phyloP scores from a whole-genome alignment of 2,329 filamentous ascomycete species.

The Microsporum ferrugineum region DNA sequence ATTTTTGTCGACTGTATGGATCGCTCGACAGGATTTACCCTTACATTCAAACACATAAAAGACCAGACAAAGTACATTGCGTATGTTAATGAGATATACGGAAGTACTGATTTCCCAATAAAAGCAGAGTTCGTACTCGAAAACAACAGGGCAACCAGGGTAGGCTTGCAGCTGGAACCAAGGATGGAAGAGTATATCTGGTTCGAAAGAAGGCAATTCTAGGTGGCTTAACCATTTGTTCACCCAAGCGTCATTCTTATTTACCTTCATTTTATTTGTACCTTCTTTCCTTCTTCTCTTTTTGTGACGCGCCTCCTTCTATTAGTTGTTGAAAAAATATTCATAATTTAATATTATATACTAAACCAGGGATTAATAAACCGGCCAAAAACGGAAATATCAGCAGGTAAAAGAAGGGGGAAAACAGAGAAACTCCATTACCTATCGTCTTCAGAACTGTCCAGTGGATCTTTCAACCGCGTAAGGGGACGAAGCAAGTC shows the following conservation, averaged over 20 bases:
- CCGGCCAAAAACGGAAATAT: too few species aligned
- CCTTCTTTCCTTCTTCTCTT: too few species aligned
- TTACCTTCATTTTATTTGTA: not conserved
- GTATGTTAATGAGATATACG: constrained; percentile 14
- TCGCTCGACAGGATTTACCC: constrained; percentile 22
- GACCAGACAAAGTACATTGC: constrained; percentile 20
- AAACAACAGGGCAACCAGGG: constrained; percentile 11
- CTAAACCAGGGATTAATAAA: too few species aligned
- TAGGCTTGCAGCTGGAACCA: constrained; percentile 18
- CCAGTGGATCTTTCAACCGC: not conserved
- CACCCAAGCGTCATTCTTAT: not conserved
- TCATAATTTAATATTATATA: too few species aligned
- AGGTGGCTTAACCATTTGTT: not conserved
- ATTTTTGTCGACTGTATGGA: constrained; percentile 26
- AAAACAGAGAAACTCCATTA: too few species aligned
- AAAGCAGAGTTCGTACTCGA: constrained; percentile 17
- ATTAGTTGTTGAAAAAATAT: too few species aligned
- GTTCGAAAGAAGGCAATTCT: constrained; percentile 10
- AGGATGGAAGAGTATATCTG: constrained; percentile 18
- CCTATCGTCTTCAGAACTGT: not conserved
- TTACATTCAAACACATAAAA: constrained; percentile 24
- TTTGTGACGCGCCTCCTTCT: too few species aligned
- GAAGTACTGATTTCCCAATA: constrained; percentile 11
- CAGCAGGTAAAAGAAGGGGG: too few species aligned
- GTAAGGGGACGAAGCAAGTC: not conserved